Conservation (phyloP, 768 basidiomycete genomes). For the Cystofilobasidium ferigula region DNA sequence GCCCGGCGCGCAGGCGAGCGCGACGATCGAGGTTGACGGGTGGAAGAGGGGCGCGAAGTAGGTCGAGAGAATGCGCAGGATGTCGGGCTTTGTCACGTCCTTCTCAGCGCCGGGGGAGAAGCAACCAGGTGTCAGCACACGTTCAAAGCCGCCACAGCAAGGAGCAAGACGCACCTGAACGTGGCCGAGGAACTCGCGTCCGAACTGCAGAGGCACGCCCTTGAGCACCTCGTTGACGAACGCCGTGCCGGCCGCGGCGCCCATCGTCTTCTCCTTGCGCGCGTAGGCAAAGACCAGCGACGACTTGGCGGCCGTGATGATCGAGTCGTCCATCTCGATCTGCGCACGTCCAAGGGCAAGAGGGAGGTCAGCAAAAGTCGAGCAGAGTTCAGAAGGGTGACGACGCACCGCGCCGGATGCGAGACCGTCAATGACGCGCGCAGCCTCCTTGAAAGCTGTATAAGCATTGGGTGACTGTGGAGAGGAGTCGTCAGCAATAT, state of each 20-base stretch:
- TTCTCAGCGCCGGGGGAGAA: constrained; percentile 32
- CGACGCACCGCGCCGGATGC: constrained; percentile 63
- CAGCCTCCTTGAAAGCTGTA: constrained; percentile 68
- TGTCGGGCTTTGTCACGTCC: constrained; percentile 65
- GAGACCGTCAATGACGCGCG: constrained; percentile 63
- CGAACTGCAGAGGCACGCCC: constrained; percentile 61
- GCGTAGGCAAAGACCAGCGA: constrained; percentile 77
- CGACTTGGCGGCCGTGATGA: constrained; percentile 82
- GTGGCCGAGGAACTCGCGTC: constrained; percentile 63
- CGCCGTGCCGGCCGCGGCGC: constrained; percentile 71
- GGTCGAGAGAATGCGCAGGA: constrained; percentile 54
- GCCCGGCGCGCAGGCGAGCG: constrained; percentile 70
- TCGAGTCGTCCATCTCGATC: constrained; percentile 69
- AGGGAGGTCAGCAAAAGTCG: constrained; percentile 8
- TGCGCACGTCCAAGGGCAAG: constrained; percentile 34
- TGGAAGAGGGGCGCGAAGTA: constrained; percentile 80
- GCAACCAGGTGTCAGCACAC: not conserved
- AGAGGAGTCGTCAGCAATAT: constrained; percentile 9
- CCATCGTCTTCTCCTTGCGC: constrained; percentile 67
- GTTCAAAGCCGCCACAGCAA: not conserved
- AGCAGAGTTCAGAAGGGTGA: not conserved
- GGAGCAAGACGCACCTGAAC: constrained; percentile 42
- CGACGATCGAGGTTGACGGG: constrained; percentile 60
- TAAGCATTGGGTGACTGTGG: constrained; percentile 65
- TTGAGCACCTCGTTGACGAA: constrained; percentile 88